Base-by-base conservation (phyloP, 352 stramenopile genomes). In the Phytophthora sp. region DNA sequence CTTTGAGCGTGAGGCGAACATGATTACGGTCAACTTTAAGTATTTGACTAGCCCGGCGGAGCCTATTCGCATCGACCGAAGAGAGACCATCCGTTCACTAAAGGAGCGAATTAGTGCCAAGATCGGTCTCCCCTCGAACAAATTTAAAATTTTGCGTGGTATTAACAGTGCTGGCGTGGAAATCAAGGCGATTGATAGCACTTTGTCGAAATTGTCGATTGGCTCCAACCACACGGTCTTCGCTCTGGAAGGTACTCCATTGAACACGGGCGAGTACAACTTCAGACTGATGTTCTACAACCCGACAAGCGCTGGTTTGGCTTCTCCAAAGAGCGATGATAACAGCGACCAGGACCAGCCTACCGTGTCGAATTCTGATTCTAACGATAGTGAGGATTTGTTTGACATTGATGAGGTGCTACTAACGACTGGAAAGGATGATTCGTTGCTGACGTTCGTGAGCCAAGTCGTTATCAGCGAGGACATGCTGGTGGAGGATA, bases 71-170 rank as follows among this genome's bases (percentile, higher is more conserved):
- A 91, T 95, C 24, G 86, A 95, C 42, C 73, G 86, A n/a, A 74
- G 86, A 46, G 79, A 95, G 33, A 91, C 80, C 0, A 76, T 93
- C 9, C 64, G 71, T 0, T 57, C 47, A 15, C 52, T 95, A 24
- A 95, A 95, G 44, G 69, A 81, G 21, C 74, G 62, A 26, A 91
- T 95, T 51, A 70, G 69, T 31, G 50, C 33, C 6, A 75, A 74
- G 42, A 80, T 95, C 24, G 68, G 62, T 0, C 49, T 93, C 23
- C 54, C 74, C 0, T 59, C 73, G 1, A 74, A 87, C 29, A 68
- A 79, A 30, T 95, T 95, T 59, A 95, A 95, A 66, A 55, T 95
- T 21, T 63, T 91, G n/a, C 86, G 86, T 20, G 86, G 86, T 1
- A 84, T 82, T 26, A 83, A 89, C 36, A 82, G 74, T 29, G 75